Base-by-base conservation (phyloP, 306 rosid genomes). In the Vigna reflexopilosa region DNA sequence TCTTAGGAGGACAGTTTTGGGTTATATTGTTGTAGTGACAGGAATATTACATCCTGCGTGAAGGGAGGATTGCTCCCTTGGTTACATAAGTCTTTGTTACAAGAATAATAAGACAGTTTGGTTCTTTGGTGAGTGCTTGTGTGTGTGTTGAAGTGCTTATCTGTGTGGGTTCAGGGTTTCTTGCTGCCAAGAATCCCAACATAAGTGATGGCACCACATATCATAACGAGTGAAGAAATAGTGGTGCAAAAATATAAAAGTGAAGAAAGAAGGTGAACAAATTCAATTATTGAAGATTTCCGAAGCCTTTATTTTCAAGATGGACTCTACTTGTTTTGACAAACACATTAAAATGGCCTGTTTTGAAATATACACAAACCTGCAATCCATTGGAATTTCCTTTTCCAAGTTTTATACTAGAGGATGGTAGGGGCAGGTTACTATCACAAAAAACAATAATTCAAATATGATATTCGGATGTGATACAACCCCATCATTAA, bases 231-330 rank as follows among this genome's bases (percentile, higher is more conserved):
- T 36, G 20, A 26, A 75, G 50, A 49, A 48, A 57, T 13, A 50
- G 4, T 26, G 40, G 55, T 40, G 45, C 32, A 32, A 81, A 34
- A 58, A 72, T 16, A 64, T 24, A 24, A 2, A 26, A 76, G 28
- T 77, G 52, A 54, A 9, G 4, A 30, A 78, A 42, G 59, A 67
- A 80, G 59, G 8, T 40, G 30, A 74, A 47, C 12, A 11, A 1
- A 36, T 74, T 81, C 28, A 17, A 44, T 55, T 48, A 66, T 63
- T 11, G 13, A 51, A 82, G 54, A 49, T 30, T 67, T 34, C 13
- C 24, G 14, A 56, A 55, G 76, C 9, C 50, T 17, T 19, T 70
- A 47, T 56, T 82, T 71, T 55, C 47, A 77, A 77, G 67, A 22
- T 52, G 16, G 34, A 73, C 79, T 28, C 34, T 52, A 52, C 44